phyloP scores from a whole-genome alignment of 305 asterid species.

The Rubia balearica region DNA sequence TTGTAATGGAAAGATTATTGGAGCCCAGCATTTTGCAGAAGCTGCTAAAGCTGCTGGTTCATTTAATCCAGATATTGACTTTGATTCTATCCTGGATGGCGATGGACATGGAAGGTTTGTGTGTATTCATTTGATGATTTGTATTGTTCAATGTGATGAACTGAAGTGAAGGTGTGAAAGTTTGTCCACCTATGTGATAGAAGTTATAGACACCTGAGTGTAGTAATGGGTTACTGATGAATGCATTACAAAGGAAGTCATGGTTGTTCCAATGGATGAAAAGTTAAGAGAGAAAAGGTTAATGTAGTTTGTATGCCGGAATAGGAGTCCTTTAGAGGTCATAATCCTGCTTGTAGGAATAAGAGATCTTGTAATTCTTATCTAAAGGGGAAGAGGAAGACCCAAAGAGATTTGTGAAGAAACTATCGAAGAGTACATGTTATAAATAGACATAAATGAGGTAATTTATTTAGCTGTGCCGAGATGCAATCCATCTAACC shows the following conservation, averaged over 20 bases:
- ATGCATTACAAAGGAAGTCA: not conserved
- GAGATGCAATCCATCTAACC: not conserved
- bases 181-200: not conserved
- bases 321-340: not conserved
- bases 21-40: constrained; percentile 97
- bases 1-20: constrained; percentile 96
- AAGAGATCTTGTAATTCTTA: not conserved
- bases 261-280: not conserved
- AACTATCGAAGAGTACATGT: not conserved
- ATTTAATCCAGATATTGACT: constrained; percentile 71
- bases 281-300: no score
- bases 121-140: not conserved
- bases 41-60: constrained; percentile 96
- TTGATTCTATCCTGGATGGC: constrained; percentile 93
- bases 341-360: not conserved
- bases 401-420: not conserved
- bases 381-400: not conserved
- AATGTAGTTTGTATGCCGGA: not conserved
- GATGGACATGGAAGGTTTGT: constrained; percentile 99
- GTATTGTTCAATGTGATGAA: not conserved
- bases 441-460: not conserved
- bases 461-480: not conserved
- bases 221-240: not conserved
- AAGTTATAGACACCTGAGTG: not conserved
- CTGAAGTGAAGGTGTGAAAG: not conserved